Conservation (phyloP, 345 rosid genomes). For the Rhodomyrtus tomentosa region DNA sequence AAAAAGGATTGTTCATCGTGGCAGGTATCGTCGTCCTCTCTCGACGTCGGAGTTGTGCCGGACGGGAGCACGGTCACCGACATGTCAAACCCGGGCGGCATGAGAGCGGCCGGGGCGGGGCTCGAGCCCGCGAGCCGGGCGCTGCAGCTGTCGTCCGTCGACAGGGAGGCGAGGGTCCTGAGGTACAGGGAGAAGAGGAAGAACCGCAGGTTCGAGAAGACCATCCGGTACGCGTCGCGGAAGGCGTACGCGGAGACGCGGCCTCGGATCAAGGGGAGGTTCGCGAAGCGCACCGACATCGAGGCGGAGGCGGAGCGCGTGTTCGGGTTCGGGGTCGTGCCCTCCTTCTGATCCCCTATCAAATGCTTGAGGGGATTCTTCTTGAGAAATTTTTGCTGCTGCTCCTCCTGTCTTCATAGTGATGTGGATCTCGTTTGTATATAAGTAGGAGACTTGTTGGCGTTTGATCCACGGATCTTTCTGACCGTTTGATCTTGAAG, state of each 20-base stretch:
- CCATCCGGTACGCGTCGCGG: conserved; percentile 88
- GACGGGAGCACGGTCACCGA: conserved; percentile 61
- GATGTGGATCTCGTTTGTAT: not conserved
- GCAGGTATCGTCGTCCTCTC: conserved; percentile 83
- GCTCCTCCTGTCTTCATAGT: not conserved
- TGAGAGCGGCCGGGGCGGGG: conserved; percentile 15
- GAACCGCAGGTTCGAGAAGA: conserved; percentile 95
- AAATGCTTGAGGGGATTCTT: too few relatives aligned
- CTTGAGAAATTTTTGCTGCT: too few relatives aligned
- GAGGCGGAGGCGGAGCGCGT: conserved; percentile 29
- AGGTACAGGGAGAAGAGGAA: conserved; percentile 99
- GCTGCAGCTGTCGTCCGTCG: conserved; percentile 61
- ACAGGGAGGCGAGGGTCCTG: conserved; percentile 84
- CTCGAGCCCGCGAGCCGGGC: conserved; percentile 26
- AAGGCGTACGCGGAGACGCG: conserved; percentile 96
- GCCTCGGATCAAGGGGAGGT: conserved; percentile 92
- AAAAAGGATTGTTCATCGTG: not conserved
- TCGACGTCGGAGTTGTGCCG: conserved; percentile 91
- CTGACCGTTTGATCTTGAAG: not conserved
- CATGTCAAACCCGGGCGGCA: conserved; percentile 37
- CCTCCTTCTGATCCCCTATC: conserved; percentile 68
- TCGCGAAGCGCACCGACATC: conserved; percentile 62
- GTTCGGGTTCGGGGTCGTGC: conserved; percentile 74
- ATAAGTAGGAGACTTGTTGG: not conserved
- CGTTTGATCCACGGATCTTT: not conserved